Conservation (phyloP, 2,329 filamentous ascomycete genomes). For the Hymenoscyphus fructigenus region DNA sequence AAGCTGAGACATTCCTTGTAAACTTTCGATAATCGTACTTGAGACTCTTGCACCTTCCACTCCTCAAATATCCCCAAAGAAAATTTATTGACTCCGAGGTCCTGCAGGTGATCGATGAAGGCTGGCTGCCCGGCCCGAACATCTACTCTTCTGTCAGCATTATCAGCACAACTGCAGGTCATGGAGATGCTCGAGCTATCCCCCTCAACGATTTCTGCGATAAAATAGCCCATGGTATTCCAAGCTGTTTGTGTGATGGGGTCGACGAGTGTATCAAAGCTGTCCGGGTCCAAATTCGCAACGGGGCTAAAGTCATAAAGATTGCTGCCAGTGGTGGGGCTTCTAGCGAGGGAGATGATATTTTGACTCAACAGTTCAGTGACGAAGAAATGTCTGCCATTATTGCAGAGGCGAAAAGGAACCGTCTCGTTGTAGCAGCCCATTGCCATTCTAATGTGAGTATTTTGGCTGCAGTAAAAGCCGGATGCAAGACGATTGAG, state of each 20-base stretch:
- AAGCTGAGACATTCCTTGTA: too few relatives aligned
- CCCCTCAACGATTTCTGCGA: background rate
- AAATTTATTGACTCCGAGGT: too few relatives aligned
- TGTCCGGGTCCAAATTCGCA: conserved; percentile 39
- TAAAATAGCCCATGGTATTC: background rate
- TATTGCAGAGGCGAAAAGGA: conserved; percentile 44
- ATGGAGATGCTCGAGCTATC: background rate
- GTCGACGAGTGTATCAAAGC: background rate
- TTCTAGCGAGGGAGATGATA: conserved; percentile 37
- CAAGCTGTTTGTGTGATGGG: background rate
- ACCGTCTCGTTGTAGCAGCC: conserved; percentile 36
- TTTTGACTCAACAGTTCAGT: conserved; percentile 45
- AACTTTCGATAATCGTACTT: too few relatives aligned
- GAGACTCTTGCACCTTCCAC: too few relatives aligned
- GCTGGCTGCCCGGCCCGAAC: background rate
- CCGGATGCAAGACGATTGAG: background rate
- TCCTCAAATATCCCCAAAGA: too few relatives aligned
- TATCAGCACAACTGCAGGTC: background rate
- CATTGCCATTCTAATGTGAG: background rate
- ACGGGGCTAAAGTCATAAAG: conserved; percentile 50
- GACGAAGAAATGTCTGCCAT: conserved; percentile 44
- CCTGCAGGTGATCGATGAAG: background rate
- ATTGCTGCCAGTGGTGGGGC: conserved; percentile 43
- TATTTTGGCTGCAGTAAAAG: background rate
- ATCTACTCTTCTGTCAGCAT: background rate